Conservation (phyloP, 148 eudicot species). For the Cornus controversa region DNA sequence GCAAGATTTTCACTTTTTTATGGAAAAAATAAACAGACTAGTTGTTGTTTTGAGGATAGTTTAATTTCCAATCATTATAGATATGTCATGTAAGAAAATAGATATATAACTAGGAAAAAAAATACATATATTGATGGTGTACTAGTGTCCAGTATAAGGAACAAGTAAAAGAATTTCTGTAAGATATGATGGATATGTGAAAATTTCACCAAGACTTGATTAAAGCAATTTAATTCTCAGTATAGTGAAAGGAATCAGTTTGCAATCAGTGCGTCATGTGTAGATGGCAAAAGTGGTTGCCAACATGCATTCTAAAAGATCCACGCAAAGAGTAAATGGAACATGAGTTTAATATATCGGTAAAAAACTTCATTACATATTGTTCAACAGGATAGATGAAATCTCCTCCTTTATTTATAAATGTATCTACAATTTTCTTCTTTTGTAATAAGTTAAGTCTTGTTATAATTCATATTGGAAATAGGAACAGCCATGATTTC, state of each 20-base stretch:
- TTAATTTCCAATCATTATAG: not conserved
- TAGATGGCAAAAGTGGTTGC: not conserved
- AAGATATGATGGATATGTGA: not conserved
- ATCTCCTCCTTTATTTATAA: no score
- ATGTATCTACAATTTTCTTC: no score
- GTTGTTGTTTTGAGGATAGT: slow-evolving; percentile 8
- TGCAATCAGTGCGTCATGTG: not conserved
- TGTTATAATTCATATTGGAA: not conserved
- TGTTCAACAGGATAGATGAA: no score
- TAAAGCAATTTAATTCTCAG: not conserved
- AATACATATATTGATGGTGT: not conserved
- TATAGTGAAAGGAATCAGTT: not conserved
- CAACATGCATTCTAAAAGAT: not conserved
- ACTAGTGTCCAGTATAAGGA: not conserved
- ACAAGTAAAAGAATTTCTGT: no score
- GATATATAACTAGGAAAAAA: no score
- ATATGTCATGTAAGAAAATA: not conserved
- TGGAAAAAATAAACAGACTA: not conserved
- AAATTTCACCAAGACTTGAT: not conserved
- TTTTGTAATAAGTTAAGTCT: not conserved
- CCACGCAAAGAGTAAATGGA: not conserved
- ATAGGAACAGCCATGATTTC: no score
- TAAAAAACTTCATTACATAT: no score
- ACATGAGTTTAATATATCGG: not conserved
- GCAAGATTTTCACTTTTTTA: not conserved